Evolutionary conservation across 1,284 basidiomycete genomes (phyloP), one percentile per base, ranked within the genome.

Genomic region (Microbotryomycetes sp.): DNA sequence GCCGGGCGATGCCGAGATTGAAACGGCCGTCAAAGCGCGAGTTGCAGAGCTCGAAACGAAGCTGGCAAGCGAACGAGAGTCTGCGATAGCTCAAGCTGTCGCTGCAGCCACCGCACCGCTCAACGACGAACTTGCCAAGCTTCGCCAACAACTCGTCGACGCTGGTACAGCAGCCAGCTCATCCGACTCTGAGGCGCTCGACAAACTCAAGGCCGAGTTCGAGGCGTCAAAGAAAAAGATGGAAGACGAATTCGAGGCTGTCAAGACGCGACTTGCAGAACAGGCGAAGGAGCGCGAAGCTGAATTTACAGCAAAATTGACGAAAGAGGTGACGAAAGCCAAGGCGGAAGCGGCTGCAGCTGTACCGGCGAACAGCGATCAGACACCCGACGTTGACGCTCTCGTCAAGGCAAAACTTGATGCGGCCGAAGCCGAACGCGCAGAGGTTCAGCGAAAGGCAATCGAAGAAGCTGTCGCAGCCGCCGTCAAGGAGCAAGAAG

Each of bases 321-420:
- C 61, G 1, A 55, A 57, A 13, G 66, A 65, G 18, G 54, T 68
- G 50, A 56, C 53, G 50, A 59, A 66, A 45, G 64, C 64, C 4
- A 56, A 49, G 50, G 46, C 54, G 35, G 58, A 61, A 50, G 60
- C 62, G 4, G 50, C 50, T 15, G 29, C 16, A 7, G 52, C 28
- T 11, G 52, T 15, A 1, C 9, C 52, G 13, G 52, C 30, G 26
- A 18, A 18, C 27, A 26, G 21, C 9, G 35, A 9, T 18, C 57
- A 59, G 5, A 23, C 58, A 4, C 52, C 54, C 16, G 52, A 59
- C 56, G 48, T 68, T 51, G 66, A 66, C 4, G 55, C 48, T 3
- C 54, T 68, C 51, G 66, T 68, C 26, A 28, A 59, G 27, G 61
- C 54, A 18, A 68, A 68, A 48, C 50, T 68, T 30, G 58, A 54